These are phyloP conservation scores for Macrophomina tecta DNA, from an alignment of 2,329 filamentous ascomycete species.

Conservation along the genomic window DNA sequence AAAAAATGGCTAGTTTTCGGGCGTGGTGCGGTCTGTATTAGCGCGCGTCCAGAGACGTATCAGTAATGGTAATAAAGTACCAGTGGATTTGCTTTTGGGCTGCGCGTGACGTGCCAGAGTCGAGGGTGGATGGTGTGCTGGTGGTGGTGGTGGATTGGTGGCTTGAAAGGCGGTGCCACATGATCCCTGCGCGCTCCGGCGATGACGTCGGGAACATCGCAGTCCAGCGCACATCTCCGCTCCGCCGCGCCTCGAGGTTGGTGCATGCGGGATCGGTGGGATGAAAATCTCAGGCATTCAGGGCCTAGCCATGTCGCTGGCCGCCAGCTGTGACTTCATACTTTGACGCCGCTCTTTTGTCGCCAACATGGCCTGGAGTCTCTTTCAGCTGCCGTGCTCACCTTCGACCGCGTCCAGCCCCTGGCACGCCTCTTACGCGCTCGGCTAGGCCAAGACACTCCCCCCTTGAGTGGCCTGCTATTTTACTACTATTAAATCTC, in stretches of 20 bases:
- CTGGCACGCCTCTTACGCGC: slow-evolving; percentile 26
- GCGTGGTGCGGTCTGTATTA: background rate
- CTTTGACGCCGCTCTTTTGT: background rate
- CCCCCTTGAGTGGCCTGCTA: slow-evolving; percentile 16
- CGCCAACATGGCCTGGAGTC: background rate
- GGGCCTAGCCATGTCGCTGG: slow-evolving; percentile 1
- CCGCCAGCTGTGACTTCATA: slow-evolving; percentile 12
- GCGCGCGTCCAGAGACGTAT: background rate
- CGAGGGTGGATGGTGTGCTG: background rate
- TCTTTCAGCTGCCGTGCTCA: background rate
- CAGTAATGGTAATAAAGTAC: background rate
- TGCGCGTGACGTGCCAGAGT: background rate
- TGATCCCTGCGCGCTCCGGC: slow-evolving; percentile 10
- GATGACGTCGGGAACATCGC: slow-evolving; percentile 22
- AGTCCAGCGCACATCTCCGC: background rate
- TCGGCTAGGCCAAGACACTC: slow-evolving; percentile 19
- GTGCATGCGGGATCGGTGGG: slow-evolving; percentile 10
- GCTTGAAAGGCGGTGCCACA: slow-evolving; percentile 8
- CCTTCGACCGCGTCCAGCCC: background rate
- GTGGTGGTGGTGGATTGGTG: slow-evolving; percentile 5
- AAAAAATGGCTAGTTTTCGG: background rate
- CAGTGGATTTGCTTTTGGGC: background rate
- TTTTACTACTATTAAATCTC: slow-evolving; percentile 8
- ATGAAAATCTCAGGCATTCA: slow-evolving; percentile 20
- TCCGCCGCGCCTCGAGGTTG: background rate